Conservation (phyloP, 2,329 filamentous ascomycete species). For the Hymenoscyphus occultus region DNA sequence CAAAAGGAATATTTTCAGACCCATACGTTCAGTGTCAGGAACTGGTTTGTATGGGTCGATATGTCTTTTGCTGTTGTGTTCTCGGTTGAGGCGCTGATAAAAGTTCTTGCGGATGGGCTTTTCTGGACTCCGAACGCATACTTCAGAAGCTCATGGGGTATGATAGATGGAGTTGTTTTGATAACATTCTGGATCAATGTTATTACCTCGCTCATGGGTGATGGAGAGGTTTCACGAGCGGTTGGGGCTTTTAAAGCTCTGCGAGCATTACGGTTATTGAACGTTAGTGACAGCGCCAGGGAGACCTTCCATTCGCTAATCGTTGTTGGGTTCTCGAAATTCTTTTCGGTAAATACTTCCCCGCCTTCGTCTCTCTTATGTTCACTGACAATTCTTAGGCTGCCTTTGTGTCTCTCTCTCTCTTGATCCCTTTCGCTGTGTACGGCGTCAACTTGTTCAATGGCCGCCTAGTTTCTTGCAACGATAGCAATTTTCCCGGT, state of each 20-base stretch:
- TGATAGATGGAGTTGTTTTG: constrained; percentile 89
- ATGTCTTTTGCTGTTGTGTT: constrained; percentile 86
- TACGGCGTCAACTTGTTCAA: constrained; percentile 93
- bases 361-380: background rate
- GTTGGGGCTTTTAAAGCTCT: constrained; percentile 97
- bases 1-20: constrained; percentile 80
- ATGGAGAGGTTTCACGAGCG: constrained; percentile 81
- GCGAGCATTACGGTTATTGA: constrained; percentile 83
- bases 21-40: constrained; percentile 56
- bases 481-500: constrained; percentile 55
- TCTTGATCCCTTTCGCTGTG: constrained; percentile 94
- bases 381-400: constrained; percentile 45
- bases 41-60: constrained; percentile 96
- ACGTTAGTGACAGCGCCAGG: constrained; percentile 91
- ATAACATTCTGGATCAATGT: constrained; percentile 96
- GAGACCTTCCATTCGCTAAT: constrained; percentile 97
- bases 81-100: constrained; percentile 81
- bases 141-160: constrained; percentile 92
- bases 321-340: constrained; percentile 90
- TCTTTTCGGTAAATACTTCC: constrained; percentile 49
- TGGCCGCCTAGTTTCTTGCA: constrained; percentile 76
- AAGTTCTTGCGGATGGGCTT: constrained; percentile 91
- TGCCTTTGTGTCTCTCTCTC: constrained; percentile 88
- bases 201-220: constrained; percentile 73
- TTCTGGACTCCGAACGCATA: constrained; percentile 98